Percentiles rank a stretch among this genome's conserved stretches.
These are phyloP conservation scores for Buxus sempervirens DNA, from an alignment of 164 flowering plant species.

Conservation along the genomic window DNA sequence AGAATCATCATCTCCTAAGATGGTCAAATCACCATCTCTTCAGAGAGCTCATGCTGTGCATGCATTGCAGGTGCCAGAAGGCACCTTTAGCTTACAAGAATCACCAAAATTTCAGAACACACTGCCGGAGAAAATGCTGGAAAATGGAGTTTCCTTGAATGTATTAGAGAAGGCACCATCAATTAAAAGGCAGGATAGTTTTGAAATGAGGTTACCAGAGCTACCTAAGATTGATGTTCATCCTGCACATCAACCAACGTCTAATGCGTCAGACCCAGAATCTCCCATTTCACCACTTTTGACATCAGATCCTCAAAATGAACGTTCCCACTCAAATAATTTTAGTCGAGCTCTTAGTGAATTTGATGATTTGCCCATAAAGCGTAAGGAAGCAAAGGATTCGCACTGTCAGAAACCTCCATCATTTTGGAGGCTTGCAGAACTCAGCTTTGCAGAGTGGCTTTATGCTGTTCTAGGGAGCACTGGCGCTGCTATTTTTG, in stretches of 20 bases:
- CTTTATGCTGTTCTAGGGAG: slow-evolving; percentile 94
- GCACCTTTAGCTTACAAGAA: slow-evolving; percentile 51
- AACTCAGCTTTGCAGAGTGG: slow-evolving; percentile 97
- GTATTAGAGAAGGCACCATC: slow-evolving; percentile 67
- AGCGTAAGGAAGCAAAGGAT: slow-evolving; percentile 38
- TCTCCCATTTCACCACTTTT: slow-evolving; percentile 96
- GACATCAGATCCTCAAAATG: slow-evolving; percentile 90
- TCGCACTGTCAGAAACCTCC: slow-evolving; percentile 48
- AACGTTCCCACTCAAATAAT: slow-evolving; percentile 95
- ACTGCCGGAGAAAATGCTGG: slow-evolving; percentile 68
- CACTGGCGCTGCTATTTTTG: slow-evolving; percentile 92
- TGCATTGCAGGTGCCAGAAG: slow-evolving; percentile 48
- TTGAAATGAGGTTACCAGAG: slow-evolving; percentile 88
- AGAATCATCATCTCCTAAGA: slow-evolving; percentile 86
- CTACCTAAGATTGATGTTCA: slow-evolving; percentile 88
- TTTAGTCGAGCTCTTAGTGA: slow-evolving; percentile 76
- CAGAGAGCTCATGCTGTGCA: slow-evolving; percentile 62
- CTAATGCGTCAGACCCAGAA: slow-evolving; percentile 85
- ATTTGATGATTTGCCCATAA: slow-evolving; percentile 53
- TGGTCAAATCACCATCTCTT: slow-evolving; percentile 85
- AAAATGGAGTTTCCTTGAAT: slow-evolving; percentile 62
- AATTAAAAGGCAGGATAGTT: slow-evolving; percentile 85
- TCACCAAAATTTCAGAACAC: slow-evolving; percentile 75
- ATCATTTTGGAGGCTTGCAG: slow-evolving; percentile 85
- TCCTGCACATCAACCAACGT: slow-evolving; percentile 42